Base-by-base conservation (phyloP, 805 yeast genomes). In the Pachysolen tannophilus region DNA sequence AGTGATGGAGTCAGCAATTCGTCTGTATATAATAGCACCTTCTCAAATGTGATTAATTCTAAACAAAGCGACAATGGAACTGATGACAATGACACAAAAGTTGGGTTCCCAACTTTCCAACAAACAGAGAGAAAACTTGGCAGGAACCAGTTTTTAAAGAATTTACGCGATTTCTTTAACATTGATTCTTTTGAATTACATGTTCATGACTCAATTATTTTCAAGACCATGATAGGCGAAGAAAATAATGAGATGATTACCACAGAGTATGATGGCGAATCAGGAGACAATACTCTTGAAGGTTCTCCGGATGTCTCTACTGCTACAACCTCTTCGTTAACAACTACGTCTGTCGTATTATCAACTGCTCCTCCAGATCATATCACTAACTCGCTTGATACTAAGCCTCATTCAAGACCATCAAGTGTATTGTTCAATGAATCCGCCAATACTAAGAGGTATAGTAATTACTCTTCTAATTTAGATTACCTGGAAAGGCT, bases 101-200 rank as follows among this genome's bases (percentile, higher is more conserved):
- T 14, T 20, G 18, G 29, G 16, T 23, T 24, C 10, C 34, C n/a
- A 3, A 20, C 20, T n/a, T n/a, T 20, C n/a, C n/a, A n/a, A n/a
- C n/a, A n/a, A n/a, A 7, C 26, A 5, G 20, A 25, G 33, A 32
- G 24, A 21, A 40, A 37, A 24, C 35, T 37, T 9, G 50, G 55
- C 18, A 46, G 75, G 38, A 77, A 75, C 43, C 64, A 65, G 4
- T 56, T 78, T 31, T 61, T 77, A 48, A 69, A 68, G 40, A 66
- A 67, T 25, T 67, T 81, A 9, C 63, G 81, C 30, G 88, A 82
- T 48, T 63, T 77, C 3, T 71, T 82, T 48, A 77, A 78, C 42
- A 66, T 75, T 34, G 81, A 75, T 20, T 67, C 75, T 14, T 70
- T 67, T 34, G 62, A 75, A 26, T 74, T 78, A 42, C 76, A 68